Conservation (phyloP, 1,139 yeast genomes). For the Magnusiomyces sp. region DNA sequence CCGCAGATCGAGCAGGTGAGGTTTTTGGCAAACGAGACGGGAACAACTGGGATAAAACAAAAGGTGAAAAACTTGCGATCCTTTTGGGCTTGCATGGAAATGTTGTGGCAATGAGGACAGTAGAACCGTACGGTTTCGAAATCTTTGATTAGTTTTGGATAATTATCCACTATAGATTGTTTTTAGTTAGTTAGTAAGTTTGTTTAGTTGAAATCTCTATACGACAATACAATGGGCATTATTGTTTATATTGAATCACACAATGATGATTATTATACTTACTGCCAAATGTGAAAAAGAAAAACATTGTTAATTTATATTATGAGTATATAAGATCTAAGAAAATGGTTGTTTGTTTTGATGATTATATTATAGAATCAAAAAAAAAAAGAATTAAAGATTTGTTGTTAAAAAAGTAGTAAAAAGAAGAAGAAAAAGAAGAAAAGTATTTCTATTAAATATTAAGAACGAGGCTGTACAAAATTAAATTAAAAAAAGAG, state of each 20-base stretch:
- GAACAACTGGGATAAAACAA: conserved; percentile 42
- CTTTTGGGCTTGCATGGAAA: conserved; percentile 36
- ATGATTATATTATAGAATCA: conserved; percentile 35
- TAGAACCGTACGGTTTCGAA: conserved; percentile 23
- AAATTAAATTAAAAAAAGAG: no score
- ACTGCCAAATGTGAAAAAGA: conserved; percentile 12
- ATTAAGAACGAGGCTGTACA: no score
- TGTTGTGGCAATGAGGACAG: conserved; percentile 36
- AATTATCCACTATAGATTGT: conserved; percentile 22
- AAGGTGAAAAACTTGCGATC: conserved; percentile 40
- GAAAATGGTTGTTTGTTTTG: conserved; percentile 35
- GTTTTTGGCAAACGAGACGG: conserved; percentile 40
- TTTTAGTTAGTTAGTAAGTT: neutral
- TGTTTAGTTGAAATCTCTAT: neutral
- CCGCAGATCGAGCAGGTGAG: conserved; percentile 38
- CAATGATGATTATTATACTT: neutral
- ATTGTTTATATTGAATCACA: neutral
- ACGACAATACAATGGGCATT: no score
- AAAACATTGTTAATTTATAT: conserved; percentile 9
- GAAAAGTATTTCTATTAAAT: no score
- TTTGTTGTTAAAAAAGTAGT: no score
- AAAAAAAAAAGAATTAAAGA: neutral
- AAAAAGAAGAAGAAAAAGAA: no score
- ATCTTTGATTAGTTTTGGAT: conserved; percentile 22
- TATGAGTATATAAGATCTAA: neutral